Percentiles rank a stretch among this genome's conserved stretches.
Evolutionary conservation across 1,284 basidiomycete genomes (phyloP).

Genomic region (Fomitopsis schrenkii): DNA sequence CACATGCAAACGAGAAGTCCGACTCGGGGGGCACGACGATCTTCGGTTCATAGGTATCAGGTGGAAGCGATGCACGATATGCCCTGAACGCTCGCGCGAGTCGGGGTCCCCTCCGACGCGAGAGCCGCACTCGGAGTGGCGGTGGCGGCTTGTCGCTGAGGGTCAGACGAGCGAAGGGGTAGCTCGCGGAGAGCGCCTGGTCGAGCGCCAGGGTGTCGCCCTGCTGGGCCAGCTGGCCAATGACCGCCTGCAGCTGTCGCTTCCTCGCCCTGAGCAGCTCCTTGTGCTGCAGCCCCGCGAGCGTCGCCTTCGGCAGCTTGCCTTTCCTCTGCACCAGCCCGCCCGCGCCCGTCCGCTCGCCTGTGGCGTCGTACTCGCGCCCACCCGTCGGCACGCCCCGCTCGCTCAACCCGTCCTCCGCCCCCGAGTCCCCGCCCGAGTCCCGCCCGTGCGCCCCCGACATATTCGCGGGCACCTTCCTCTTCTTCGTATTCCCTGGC

Average conservation of each 20-base stretch:
- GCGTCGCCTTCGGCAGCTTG: conserved; percentile 53
- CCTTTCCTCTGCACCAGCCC: conserved; percentile 33
- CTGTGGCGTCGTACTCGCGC: conserved; percentile 18
- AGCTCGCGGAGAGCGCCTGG: conserved; percentile 63
- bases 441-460: conserved; percentile 37
- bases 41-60: conserved; percentile 1
- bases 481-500: conserved; percentile 81
- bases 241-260: conserved; percentile 60
- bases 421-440: conserved; percentile 29
- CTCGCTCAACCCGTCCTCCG: conserved; percentile 34
- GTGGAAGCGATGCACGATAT: conserved; percentile 13
- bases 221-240: conserved; percentile 58
- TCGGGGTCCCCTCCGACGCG: conserved; percentile 24
- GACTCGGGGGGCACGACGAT: conserved; percentile 35
- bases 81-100: conserved; percentile 25
- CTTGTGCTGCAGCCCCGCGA: conserved; percentile 70
- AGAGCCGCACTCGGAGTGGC: conserved; percentile 27
- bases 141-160: conserved; percentile 16
- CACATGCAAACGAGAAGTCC: conserved; percentile 56
- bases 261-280: conserved; percentile 65
- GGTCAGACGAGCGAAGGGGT: conserved; percentile 38
- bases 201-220: conserved; percentile 64
- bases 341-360: conserved; percentile 1
- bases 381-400: conserved; percentile 21
- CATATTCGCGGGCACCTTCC: conserved; percentile 66